Conservation (phyloP, 768 basidiomycete species). For the Hygrocybe coccinea region DNA sequence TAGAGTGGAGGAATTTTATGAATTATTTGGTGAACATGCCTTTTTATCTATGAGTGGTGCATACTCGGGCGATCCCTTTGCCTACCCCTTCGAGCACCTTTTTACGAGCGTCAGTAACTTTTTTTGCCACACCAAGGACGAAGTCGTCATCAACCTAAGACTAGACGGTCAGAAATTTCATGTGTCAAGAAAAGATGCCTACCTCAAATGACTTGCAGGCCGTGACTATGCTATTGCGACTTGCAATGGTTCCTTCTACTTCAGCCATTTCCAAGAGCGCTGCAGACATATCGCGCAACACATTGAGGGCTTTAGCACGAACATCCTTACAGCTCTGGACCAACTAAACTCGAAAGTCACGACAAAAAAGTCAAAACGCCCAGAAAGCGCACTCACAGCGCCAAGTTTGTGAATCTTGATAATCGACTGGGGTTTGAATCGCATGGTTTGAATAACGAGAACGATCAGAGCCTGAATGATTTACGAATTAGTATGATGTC, state of each 20-base stretch:
- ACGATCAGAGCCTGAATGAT: constrained; percentile 68
- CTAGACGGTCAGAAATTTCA: constrained; percentile 1
- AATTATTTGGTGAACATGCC: not conserved
- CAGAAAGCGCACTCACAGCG: constrained; percentile 42
- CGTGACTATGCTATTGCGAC: constrained; percentile 48
- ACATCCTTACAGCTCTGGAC: constrained; percentile 62
- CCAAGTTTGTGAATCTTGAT: constrained; percentile 73
- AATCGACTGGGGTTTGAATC: constrained; percentile 67
- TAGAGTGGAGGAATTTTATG: not conserved
- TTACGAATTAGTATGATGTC: constrained; percentile 1
- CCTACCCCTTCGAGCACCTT: constrained; percentile 67
- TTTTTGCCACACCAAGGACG: constrained; percentile 56
- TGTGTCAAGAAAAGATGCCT: constrained; percentile 25
- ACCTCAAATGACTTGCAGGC: constrained; percentile 36
- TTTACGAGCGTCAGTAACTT: constrained; percentile 61
- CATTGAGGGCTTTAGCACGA: constrained; percentile 46
- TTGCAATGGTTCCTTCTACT: constrained; percentile 47
- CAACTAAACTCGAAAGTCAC: constrained; percentile 40
- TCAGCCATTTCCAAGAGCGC: constrained; percentile 49
- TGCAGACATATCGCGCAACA: constrained; percentile 55
- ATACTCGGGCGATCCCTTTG: constrained; percentile 49
- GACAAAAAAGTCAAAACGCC: not conserved
- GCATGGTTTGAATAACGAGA: constrained; percentile 60
- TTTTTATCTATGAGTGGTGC: constrained; percentile 19
- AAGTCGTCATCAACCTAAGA: constrained; percentile 62